A percentile compares a stretch with the other conserved stretches of the same genome.
Conservation (phyloP, 208 protist species). For the Vickermania spadyakhi region DNA sequence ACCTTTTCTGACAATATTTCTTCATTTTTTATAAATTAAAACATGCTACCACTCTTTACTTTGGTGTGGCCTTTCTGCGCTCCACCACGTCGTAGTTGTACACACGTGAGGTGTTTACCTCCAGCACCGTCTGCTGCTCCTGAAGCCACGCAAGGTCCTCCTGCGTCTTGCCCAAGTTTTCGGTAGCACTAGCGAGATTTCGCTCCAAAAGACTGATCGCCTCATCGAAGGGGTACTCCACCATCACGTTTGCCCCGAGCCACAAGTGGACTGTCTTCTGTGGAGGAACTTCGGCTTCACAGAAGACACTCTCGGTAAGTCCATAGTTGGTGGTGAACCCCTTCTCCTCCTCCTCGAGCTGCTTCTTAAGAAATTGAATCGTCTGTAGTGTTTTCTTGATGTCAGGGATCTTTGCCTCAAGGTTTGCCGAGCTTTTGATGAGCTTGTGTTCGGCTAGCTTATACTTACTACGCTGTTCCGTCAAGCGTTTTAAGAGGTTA, state of each 20-base stretch:
- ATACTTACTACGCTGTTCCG: constrained; percentile 90
- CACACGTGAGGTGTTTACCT: constrained; percentile 93
- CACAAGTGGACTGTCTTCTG: constrained; percentile 89
- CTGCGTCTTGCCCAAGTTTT: constrained; percentile 79
- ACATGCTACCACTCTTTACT: constrained; percentile 13
- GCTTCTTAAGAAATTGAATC: constrained; percentile 77
- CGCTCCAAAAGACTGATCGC: constrained; percentile 84
- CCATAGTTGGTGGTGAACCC: constrained; percentile 79
- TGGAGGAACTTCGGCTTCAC: constrained; percentile 63
- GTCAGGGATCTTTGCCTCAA: constrained; percentile 88
- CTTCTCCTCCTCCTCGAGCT: constrained; percentile 16
- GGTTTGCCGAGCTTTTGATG: constrained; percentile 65
- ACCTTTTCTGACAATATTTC: constrained; percentile 15
- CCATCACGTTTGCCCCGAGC: constrained; percentile 96
- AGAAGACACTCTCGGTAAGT: constrained; percentile 85
- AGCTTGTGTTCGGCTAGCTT: constrained; percentile 89
- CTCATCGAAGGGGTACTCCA: constrained; percentile 96
- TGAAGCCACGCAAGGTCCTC: constrained; percentile 94
- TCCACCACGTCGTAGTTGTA: constrained; percentile 93
- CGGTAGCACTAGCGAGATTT: constrained; percentile 76
- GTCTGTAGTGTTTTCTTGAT: constrained; percentile 89
- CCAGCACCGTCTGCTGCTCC: constrained; percentile 93
- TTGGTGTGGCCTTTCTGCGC: constrained; percentile 31
- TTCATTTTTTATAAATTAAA: constrained; percentile 6
- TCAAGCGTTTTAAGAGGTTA: constrained; percentile 74